Conservation (phyloP, 768 basidiomycete species). For the Trametes cinnabarina region DNA sequence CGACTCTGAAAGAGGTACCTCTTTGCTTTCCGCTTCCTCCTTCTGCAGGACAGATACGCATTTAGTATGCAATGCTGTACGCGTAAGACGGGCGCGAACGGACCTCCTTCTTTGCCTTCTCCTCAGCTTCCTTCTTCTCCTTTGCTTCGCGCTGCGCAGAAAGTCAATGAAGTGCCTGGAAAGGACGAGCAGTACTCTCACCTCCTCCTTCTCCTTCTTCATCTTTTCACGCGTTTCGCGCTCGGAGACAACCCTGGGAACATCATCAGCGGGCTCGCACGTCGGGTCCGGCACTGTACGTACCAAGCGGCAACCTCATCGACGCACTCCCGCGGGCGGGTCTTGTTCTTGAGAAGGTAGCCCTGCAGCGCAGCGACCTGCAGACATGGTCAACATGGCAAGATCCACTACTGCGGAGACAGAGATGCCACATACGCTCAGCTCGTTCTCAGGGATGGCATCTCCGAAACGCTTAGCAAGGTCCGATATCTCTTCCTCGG, state of each 20-base stretch:
- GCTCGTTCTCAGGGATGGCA: conserved; percentile 81
- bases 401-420: conserved; percentile 1
- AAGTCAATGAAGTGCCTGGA: conserved; percentile 8
- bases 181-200: conserved; percentile 23
- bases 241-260: conserved; percentile 60
- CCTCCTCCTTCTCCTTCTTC: conserved; percentile 74
- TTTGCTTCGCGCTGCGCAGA: conserved; percentile 66
- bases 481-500: conserved; percentile 71
- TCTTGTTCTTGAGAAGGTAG: conserved; percentile 86
- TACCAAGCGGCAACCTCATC: conserved; percentile 76
- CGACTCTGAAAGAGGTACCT: conserved; percentile 13
- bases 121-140: conserved; percentile 75
- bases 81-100: conserved; percentile 17
- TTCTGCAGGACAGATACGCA: conserved; percentile 30
- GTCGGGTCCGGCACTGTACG: conserved; percentile 12
- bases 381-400: conserved; percentile 4
- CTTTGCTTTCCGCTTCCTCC: conserved; percentile 46
- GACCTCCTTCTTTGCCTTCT: conserved; percentile 53
- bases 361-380: conserved; percentile 85
- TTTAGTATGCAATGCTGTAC: neutral
- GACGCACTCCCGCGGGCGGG: conserved; percentile 82
- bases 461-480: conserved; percentile 82
- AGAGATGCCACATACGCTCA: conserved; percentile 58
- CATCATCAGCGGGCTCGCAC: neutral
- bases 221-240: conserved; percentile 82